Evolutionary conservation across 305 asterid species (phyloP), one percentile per base, ranked within the genome.

Genomic region (Coffea humblotiana): DNA sequence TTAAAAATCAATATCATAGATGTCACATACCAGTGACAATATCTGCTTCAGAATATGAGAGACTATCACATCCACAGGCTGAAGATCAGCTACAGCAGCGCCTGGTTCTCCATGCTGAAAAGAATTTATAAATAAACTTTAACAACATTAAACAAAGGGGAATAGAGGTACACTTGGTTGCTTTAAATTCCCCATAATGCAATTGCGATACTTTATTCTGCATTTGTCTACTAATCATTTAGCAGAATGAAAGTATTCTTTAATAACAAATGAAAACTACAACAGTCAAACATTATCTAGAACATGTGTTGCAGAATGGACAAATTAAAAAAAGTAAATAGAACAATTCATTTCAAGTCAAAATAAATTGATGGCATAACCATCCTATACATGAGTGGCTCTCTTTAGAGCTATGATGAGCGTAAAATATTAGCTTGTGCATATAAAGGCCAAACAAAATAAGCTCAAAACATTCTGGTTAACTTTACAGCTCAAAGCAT

Each of bases 81-180:
- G 93, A 79, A 91, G 82, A 84, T 94, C 98, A 82, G 98, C 97
- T 83, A 96, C 97, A 80, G 97, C 98, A 87, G 98, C 99, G 70
- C 99, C 98, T 76, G 97, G 90, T 87, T 96, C 99, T 72, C 97
- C 99, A 85, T 96, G 99, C 99, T 96, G 92, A 77, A 83, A 84
- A 81, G 86, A 49, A 72, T 75, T 73, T 51, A 79, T 75, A 66
- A 56, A 18, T 79, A n/a, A 77, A 32, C 32, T 60, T 37, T 27
- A 29, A 37, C 27, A 68, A 69, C 48, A 45, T 3, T 5, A 35
- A 37, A 45, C 16, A 35, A 75, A 11, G 25, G 43, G 70, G 5
- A 75, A 56, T 6, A 70, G 13, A 52, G 35, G 56, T 77, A 29
- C 37, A 71, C 21, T 8, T 21, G 45, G 45, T 54, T 10, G 14